Conservation (phyloP, 2,329 filamentous ascomycete genomes). For the Fusarium lateritium region DNA sequence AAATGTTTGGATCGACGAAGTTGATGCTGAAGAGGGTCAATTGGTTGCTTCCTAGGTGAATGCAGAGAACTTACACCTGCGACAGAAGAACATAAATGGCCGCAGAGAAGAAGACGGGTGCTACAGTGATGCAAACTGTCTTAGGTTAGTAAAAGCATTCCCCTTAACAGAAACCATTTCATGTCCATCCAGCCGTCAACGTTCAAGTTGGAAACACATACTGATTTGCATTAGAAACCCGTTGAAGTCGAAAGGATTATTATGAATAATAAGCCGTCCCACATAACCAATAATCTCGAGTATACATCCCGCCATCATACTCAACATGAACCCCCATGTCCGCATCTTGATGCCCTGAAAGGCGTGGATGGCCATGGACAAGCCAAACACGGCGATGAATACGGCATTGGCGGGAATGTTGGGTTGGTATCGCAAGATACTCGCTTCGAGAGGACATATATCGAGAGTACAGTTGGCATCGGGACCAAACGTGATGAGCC, state of each 20-base stretch:
- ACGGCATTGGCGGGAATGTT: slow-evolving; percentile 40
- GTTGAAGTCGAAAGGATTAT: slow-evolving; percentile 69
- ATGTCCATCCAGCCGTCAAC: neutral
- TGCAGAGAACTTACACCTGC: slow-evolving; percentile 44
- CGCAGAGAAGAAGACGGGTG: slow-evolving; percentile 50
- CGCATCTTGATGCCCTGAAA: slow-evolving; percentile 41
- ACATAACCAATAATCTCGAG: slow-evolving; percentile 73
- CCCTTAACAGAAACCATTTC: neutral
- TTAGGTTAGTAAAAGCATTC: slow-evolving; percentile 13
- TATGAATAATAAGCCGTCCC: slow-evolving; percentile 68
- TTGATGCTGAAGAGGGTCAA: slow-evolving; percentile 37
- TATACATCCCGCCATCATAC: slow-evolving; percentile 68
- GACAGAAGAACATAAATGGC: slow-evolving; percentile 51
- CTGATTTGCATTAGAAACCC: slow-evolving; percentile 76
- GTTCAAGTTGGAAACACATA: slow-evolving; percentile 51
- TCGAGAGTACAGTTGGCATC: slow-evolving; percentile 47
- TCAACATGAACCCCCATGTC: slow-evolving; percentile 59
- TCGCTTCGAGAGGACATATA: slow-evolving; percentile 44
- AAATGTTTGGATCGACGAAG: slow-evolving; percentile 42
- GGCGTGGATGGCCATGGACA: slow-evolving; percentile 35
- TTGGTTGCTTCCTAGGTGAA: neutral
- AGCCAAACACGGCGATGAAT: slow-evolving; percentile 41
- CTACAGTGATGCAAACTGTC: slow-evolving; percentile 53
- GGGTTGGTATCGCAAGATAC: slow-evolving; percentile 44
- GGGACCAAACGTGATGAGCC: slow-evolving; percentile 45